A percentile compares a stretch with the other conserved stretches of the same genome.
Conservation (phyloP, 257 asterid genomes). For the Plantago ovata region DNA sequence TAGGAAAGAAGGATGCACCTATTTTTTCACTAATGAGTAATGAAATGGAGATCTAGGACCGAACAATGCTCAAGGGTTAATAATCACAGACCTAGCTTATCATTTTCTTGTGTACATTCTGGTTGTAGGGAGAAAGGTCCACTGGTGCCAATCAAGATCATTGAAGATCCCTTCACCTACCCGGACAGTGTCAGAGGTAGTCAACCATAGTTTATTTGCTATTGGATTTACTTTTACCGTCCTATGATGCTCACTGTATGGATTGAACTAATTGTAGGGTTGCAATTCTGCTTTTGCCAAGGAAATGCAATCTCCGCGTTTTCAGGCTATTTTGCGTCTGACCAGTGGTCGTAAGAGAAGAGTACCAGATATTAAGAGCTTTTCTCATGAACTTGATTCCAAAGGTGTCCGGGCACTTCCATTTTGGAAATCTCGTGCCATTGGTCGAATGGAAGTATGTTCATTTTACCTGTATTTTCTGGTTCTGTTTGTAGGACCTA, state of each 20-base stretch:
- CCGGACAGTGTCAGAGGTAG: conserved; percentile 62
- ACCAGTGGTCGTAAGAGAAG: conserved; percentile 76
- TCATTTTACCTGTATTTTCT: conserved; percentile 33
- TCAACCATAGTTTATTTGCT: conserved; percentile 5
- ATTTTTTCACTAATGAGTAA: no score
- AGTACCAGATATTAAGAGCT: conserved; percentile 74
- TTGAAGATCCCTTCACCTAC: conserved; percentile 47
- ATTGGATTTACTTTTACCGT: conserved; percentile 6
- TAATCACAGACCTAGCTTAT: no score
- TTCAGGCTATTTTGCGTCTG: conserved; percentile 81
- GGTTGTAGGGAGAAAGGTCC: conserved; percentile 57
- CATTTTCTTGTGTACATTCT: conserved; percentile 7
- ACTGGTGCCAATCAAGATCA: conserved; percentile 67
- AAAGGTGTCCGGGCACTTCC: conserved; percentile 94
- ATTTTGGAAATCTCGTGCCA: conserved; percentile 92
- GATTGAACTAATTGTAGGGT: conserved; percentile 54
- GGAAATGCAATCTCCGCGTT: conserved; percentile 97
- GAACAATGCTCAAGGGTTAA: not conserved
- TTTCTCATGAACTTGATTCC: conserved; percentile 93
- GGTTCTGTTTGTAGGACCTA: conserved; percentile 30
- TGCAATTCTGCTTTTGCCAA: conserved; percentile 63
- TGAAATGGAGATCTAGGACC: no score
- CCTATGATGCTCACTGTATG: conserved; percentile 24
- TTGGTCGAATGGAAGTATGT: conserved; percentile 83
- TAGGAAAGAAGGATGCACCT: no score